Conservation (phyloP, 768 basidiomycete genomes). For the Termitomyces sp. region DNA sequence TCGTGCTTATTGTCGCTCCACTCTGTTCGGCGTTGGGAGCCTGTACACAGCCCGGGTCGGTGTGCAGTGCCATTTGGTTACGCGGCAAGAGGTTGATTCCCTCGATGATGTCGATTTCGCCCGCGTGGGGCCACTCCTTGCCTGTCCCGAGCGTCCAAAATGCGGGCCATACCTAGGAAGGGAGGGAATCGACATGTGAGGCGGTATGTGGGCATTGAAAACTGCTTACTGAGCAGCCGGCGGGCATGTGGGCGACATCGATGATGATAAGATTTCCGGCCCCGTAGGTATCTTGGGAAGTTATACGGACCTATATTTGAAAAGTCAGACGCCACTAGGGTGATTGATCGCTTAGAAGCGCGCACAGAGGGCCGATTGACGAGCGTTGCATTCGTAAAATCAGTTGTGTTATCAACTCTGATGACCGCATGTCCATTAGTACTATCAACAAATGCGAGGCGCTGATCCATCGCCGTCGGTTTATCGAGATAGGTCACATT, state of each 20-base stretch:
- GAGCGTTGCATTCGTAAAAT: constrained; percentile 35
- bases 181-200: not conserved
- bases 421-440: constrained; percentile 56
- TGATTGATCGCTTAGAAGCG: not conserved
- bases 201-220: not conserved
- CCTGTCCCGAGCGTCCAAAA: constrained; percentile 40
- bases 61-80: constrained; percentile 59
- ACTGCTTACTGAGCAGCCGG: constrained; percentile 46
- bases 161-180: constrained; percentile 37
- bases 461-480: constrained; percentile 26
- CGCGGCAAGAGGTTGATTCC: constrained; percentile 44
- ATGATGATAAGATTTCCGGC: constrained; percentile 38
- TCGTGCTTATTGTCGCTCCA: constrained; percentile 21
- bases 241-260: constrained; percentile 44
- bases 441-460: constrained; percentile 57
- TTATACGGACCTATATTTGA: constrained; percentile 33
- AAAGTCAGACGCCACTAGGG: not conserved
- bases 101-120: constrained; percentile 53
- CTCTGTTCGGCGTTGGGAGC: constrained; percentile 23
- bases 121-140: constrained; percentile 34
- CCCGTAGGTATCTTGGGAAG: constrained; percentile 33
- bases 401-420: constrained; percentile 65
- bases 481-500: constrained; percentile 49
- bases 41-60: constrained; percentile 32
- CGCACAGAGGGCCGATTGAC: constrained; percentile 55